Conservation (phyloP, 2,329 filamentous ascomycete species). For the Canariomyces notabilis region DNA sequence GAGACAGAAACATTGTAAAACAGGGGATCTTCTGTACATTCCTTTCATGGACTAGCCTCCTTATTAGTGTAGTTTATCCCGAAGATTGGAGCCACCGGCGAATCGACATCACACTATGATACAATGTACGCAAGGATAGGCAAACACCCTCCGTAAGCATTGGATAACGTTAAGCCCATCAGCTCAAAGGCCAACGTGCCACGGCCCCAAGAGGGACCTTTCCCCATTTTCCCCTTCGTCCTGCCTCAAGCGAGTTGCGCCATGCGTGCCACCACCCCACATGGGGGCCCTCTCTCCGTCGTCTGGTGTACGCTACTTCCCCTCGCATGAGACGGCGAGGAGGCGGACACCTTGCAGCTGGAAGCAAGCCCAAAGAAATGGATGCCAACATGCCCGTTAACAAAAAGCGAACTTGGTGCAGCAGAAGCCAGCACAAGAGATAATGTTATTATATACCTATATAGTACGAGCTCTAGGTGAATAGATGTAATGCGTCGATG, state of each 20-base stretch:
- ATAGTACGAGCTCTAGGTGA: no score
- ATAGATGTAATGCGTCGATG: no score
- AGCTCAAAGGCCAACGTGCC: not conserved
- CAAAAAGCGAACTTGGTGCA: no score
- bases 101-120: no score
- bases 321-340: not conserved
- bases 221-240: not conserved
- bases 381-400: no score
- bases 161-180: not conserved
- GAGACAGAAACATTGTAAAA: not conserved
- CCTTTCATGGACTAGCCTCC: not conserved
- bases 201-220: not conserved
- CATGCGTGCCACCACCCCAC: not conserved
- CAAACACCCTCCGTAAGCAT: not conserved
- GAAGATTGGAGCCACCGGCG: not conserved
- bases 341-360: not conserved
- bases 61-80: no score
- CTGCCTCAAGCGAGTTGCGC: not conserved
- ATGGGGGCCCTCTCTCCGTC: not conserved
- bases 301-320: no score
- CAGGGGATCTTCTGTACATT: not conserved
- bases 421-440: no score
- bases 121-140: no score
- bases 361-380: not conserved
- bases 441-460: no score